phyloP scores from a whole-genome alignment of 495 filamentous ascomycete species.

The Podospora pseudocomata region DNA sequence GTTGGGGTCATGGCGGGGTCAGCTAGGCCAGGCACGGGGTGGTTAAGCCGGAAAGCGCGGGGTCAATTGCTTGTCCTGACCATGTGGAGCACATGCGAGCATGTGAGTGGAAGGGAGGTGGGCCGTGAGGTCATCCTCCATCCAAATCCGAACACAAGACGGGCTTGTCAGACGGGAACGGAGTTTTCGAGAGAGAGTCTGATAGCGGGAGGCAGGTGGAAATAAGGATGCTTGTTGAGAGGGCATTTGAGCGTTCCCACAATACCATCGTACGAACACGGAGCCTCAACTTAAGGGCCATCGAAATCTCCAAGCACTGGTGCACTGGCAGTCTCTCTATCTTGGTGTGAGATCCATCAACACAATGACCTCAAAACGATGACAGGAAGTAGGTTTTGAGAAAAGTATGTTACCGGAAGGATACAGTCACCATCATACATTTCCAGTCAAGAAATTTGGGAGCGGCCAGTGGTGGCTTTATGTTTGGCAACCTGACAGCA shows the following conservation, averaged over 20 bases:
- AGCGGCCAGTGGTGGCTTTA: neutral
- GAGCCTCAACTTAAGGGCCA: neutral
- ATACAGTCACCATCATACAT: neutral
- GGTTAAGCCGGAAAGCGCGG: neutral
- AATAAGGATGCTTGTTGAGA: neutral
- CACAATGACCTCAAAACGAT: neutral
- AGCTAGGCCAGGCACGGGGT: conserved; percentile 13
- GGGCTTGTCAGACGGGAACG: neutral
- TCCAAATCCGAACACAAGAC: neutral
- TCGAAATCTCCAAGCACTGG: neutral
- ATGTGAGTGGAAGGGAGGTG: neutral
- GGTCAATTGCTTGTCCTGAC: neutral
- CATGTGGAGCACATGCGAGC: neutral
- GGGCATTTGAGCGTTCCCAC: neutral
- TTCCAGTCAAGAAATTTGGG: neutral
- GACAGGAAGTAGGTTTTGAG: neutral
- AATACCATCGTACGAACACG: neutral
- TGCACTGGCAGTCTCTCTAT: neutral
- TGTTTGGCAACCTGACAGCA: neutral
- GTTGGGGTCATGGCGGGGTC: conserved; percentile 17
- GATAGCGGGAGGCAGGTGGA: neutral
- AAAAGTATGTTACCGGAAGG: neutral
- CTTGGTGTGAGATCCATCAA: neutral
- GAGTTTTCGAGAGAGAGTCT: neutral
- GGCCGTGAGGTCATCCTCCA: neutral